Conservation (phyloP, 2,329 filamentous ascomycete species). For the Nothopassalora personata region DNA sequence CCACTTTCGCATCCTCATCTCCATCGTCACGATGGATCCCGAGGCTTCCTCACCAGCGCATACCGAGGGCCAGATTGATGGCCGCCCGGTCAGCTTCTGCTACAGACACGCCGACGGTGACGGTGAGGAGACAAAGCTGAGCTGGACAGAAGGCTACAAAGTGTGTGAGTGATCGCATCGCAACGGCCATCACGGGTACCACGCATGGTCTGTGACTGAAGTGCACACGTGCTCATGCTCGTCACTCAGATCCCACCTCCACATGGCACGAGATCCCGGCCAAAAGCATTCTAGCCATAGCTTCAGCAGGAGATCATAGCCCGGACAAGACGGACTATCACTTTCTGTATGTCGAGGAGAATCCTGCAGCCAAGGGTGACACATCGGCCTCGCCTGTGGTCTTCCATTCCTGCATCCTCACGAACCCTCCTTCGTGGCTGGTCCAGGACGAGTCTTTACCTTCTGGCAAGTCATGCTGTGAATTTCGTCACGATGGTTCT, state of each 20-base stretch:
- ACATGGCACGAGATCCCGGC: conserved; percentile 16
- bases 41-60: conserved; percentile 17
- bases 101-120: conserved; percentile 19
- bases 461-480: conserved; percentile 19
- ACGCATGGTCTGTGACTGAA: background rate
- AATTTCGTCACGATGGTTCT: conserved; percentile 10
- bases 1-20: background rate
- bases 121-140: conserved; percentile 16
- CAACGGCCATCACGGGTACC: background rate
- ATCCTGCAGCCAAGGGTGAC: conserved; percentile 16
- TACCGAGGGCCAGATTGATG: conserved; percentile 23
- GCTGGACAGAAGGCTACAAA: conserved; percentile 21
- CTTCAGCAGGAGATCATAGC: conserved; percentile 6
- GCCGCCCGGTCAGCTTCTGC: conserved; percentile 23
- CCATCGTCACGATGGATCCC: conserved; percentile 15
- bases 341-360: conserved; percentile 23
- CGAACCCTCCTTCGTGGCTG: conserved; percentile 22
- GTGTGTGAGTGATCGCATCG: conserved; percentile 14
- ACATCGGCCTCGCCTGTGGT: conserved; percentile 16
- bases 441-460: conserved; percentile 19
- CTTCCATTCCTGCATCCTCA: conserved; percentile 19
- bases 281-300: conserved; percentile 23
- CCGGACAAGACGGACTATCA: conserved; percentile 2
- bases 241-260: conserved; percentile 10
- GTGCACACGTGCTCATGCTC: background rate